These are phyloP conservation scores for Colletotrichum siamense DNA, from an alignment of 2,329 filamentous ascomycete species.

Conservation along the genomic window DNA sequence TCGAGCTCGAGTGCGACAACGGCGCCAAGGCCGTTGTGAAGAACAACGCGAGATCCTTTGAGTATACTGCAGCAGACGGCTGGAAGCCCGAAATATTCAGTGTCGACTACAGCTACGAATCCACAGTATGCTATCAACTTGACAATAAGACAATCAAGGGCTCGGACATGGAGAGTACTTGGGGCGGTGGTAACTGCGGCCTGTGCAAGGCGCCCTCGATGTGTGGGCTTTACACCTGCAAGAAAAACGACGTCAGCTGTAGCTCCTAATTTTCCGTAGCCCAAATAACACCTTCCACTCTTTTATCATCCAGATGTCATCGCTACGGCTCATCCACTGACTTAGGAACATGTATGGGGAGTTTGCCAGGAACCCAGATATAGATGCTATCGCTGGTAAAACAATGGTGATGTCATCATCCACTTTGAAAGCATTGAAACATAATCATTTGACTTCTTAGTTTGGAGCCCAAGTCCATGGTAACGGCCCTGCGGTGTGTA, in stretches of 20 bases:
- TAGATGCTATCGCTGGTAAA: neutral
- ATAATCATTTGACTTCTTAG: neutral
- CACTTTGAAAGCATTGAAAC: neutral
- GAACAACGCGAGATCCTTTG: neutral
- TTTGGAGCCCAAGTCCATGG: neutral
- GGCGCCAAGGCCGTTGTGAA: neutral
- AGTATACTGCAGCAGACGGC: neutral
- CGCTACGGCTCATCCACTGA: neutral
- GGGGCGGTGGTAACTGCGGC: neutral
- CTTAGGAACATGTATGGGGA: neutral
- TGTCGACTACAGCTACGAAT: neutral
- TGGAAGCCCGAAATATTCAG: neutral
- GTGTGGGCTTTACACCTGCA: neutral
- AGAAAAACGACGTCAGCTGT: neutral
- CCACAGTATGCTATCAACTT: neutral
- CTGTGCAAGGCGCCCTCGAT: neutral
- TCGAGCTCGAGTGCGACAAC: neutral
- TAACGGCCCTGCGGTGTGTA: neutral
- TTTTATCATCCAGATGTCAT: neutral
- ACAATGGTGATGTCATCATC: accelerated
- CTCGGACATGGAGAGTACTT: neutral
- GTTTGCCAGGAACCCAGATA: neutral
- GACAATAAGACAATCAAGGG: neutral
- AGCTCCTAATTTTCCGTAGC: neutral
- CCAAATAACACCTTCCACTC: neutral